Percentiles rank a stretch among this genome's conserved stretches.
Conservation (phyloP, 495 filamentous ascomycete species). For the Poronia punctata region DNA sequence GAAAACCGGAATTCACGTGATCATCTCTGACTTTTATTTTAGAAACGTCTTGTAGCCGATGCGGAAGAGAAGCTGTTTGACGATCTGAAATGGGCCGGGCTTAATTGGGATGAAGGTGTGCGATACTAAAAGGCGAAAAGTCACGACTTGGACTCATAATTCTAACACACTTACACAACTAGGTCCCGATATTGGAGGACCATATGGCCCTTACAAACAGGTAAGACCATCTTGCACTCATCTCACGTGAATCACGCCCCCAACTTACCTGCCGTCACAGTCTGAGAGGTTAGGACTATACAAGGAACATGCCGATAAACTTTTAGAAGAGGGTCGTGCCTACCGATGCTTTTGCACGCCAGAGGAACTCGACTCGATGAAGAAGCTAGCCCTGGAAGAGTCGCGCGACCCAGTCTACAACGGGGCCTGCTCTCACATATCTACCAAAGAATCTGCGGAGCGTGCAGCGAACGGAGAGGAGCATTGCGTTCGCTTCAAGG, state of each 20-base stretch:
- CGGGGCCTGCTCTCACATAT: constrained; percentile 63
- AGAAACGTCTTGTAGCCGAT: constrained; percentile 50
- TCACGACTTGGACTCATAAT: constrained; percentile 2
- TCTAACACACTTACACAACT: constrained; percentile 15
- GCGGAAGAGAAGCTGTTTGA: constrained; percentile 69
- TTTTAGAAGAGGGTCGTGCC: constrained; percentile 64
- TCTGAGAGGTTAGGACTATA: constrained; percentile 78
- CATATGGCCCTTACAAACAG: constrained; percentile 80
- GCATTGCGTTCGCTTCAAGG: constrained; percentile 72
- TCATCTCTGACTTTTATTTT: constrained; percentile 9
- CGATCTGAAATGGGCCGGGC: constrained; percentile 81
- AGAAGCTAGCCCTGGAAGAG: constrained; percentile 48
- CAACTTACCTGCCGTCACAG: constrained; percentile 35
- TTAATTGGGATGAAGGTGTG: constrained; percentile 89
- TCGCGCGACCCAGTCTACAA: constrained; percentile 68
- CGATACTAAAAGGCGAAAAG: neutral
- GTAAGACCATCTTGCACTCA: constrained; percentile 36
- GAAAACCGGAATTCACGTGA: no score
- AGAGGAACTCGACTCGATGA: constrained; percentile 59
- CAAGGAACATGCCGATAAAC: constrained; percentile 57
- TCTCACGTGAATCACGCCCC: neutral
- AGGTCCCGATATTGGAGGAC: constrained; percentile 76
- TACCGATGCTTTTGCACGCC: constrained; percentile 91
- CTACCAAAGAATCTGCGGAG: constrained; percentile 58
- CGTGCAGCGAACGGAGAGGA: constrained; percentile 58